Evolutionary conservation across 352 stramenopile genomes (phyloP), one percentile per base, ranked within the genome.

Genomic region (Elongisporangium anandrum): DNA sequence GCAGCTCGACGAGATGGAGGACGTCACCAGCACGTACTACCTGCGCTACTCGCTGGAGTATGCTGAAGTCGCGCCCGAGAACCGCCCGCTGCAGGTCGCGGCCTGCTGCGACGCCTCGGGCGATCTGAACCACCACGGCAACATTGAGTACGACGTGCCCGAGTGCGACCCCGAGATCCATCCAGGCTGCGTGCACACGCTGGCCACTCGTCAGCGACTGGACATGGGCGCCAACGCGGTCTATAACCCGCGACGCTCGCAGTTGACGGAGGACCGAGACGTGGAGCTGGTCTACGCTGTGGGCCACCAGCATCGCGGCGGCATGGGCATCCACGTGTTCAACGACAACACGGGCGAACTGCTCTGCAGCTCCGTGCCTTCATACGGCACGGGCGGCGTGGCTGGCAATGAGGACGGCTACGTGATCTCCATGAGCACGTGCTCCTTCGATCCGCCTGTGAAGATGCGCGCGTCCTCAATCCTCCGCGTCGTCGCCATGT

Each of bases 21-120:
- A 72, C 2, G 57, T 70, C 21, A 76, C 63, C 34, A 72, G 61
- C 51, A 78, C 73, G 19, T 90, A 87, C 64, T 81, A 87, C 59
- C 67, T 93, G 64, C 83, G 79, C 54, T 93, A 93, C 66, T 86
- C 83, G 63, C 68, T 93, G 34, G 76, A 90, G 26, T 93, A 93
- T 64, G 70, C 80, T 21, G 64, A 77, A 1, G 68, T 91, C 9
- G 61, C 76, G 26, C 65, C 73, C 15, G 75, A 75, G 45, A 88
- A 87, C 54, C 79, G 77, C 15, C 69, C 74, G 38, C 62, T 93
- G 51, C 90, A 88, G 64, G 61, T 90, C 17, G 79, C 79, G 8
- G 77, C 75, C 15, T 93, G 83, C 61, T 93, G 83, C 52, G 83
- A 93, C 34, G 83, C 81, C 2, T 81, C 81, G 5, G 81, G 81